Evolutionary conservation across 805 yeast genomes (phyloP).

Genomic region (Dipodascus geniculatus): DNA sequence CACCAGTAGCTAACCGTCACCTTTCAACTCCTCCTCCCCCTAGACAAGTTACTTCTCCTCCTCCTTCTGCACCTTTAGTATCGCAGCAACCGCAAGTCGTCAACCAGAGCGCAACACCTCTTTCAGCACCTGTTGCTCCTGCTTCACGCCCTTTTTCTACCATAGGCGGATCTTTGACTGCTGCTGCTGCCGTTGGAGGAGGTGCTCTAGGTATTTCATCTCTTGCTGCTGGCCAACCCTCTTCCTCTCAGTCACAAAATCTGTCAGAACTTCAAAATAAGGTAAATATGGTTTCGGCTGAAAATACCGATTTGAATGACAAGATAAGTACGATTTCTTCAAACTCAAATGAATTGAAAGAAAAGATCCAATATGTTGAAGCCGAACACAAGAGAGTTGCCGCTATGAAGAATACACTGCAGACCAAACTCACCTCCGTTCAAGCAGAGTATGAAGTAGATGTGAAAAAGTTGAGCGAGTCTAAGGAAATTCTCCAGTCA

Average conservation of each 20-base stretch:
- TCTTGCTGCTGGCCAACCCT: neutral
- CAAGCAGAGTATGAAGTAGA: neutral
- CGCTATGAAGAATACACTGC: neutral
- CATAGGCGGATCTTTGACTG: conserved; percentile 3
- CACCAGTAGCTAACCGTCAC: conserved; percentile 21
- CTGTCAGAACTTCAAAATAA: neutral
- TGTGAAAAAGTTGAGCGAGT: neutral
- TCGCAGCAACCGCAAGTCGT: conserved; percentile 39
- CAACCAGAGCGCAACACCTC: conserved; percentile 24
- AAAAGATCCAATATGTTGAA: neutral
- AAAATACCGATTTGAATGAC: neutral
- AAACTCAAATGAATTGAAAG: neutral
- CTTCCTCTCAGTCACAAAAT: neutral
- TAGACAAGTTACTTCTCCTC: conserved; percentile 17
- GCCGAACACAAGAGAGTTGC: neutral
- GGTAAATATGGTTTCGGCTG: neutral
- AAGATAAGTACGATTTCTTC: neutral
- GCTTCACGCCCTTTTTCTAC: conserved; percentile 19
- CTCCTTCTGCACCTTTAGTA: conserved; percentile 18
- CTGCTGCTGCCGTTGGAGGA: conserved; percentile 8
- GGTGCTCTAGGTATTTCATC: neutral
- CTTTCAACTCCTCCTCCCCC: conserved; percentile 19
- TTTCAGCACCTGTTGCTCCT: conserved; percentile 16
- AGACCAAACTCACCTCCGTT: neutral
- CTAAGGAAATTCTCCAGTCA: neutral